Conservation (phyloP, 176 grass and related monocot species). For the Pontederia paniculata region DNA sequence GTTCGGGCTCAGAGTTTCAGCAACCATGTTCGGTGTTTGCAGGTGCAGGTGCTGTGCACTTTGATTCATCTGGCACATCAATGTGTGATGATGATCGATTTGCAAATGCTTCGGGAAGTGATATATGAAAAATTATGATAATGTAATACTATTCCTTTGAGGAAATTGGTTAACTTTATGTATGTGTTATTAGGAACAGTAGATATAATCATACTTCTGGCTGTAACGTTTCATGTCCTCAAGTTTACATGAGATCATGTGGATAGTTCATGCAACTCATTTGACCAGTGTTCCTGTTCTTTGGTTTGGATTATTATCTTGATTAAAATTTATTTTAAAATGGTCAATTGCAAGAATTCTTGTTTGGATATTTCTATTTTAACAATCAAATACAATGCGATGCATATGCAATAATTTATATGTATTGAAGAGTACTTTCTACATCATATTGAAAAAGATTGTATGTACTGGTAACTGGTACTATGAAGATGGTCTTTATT, state of each 20-base stretch:
- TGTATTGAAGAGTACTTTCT: too few species aligned
- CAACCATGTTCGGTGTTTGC: neutral
- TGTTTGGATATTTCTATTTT: too few species aligned
- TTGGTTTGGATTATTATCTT: neutral
- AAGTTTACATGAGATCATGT: too few species aligned
- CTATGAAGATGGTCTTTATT: neutral
- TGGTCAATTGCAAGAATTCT: too few species aligned
- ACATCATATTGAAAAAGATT: too few species aligned
- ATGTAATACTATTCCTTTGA: neutral
- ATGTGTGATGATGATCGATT: neutral
- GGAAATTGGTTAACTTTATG: slow-evolving; percentile 5
- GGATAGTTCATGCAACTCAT: neutral
- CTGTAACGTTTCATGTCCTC: too few species aligned
- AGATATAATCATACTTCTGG: too few species aligned
- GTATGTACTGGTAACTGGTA: too few species aligned
- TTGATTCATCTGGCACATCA: neutral
- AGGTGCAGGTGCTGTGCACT: neutral
- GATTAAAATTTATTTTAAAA: too few species aligned
- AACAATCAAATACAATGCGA: too few species aligned
- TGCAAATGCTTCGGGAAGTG: slow-evolving; percentile 12
- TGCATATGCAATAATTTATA: too few species aligned
- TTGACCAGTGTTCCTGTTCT: neutral
- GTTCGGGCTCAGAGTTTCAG: slow-evolving; percentile 8
- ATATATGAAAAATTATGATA: slow-evolving; percentile 4
- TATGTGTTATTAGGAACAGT: too few species aligned